Evolutionary conservation across 2,329 filamentous ascomycete species (phyloP).

Genomic region (Penicillium sp.): DNA sequence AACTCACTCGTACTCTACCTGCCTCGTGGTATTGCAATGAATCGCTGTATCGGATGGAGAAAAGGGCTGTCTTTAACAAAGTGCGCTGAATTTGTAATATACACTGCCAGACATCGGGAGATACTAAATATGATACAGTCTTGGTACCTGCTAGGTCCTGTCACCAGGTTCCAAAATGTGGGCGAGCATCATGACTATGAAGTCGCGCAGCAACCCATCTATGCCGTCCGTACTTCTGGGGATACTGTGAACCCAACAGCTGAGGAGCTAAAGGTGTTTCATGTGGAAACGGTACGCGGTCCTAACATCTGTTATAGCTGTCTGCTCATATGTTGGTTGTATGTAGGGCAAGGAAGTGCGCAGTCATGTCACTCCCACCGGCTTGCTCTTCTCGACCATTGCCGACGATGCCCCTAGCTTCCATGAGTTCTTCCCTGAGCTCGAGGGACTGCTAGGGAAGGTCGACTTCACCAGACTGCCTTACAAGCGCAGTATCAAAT

Average conservation of each 20-base stretch:
- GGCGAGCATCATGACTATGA: constrained; percentile 47
- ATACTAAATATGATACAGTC: constrained; percentile 32
- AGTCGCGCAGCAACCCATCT: constrained; percentile 46
- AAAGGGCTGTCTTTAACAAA: constrained; percentile 49
- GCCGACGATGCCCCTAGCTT: constrained; percentile 48
- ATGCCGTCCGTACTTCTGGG: constrained; percentile 36
- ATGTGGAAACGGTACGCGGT: constrained; percentile 30
- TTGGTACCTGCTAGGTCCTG: constrained; percentile 52
- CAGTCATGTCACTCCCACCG: constrained; percentile 47
- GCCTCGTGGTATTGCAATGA: constrained; percentile 51
- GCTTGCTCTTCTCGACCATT: constrained; percentile 51
- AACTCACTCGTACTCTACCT: constrained; percentile 44
- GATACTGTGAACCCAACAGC: constrained; percentile 24
- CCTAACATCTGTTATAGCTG: background rate
- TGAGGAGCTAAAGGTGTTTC: constrained; percentile 41
- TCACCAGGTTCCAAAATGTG: constrained; percentile 46
- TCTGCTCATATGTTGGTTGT: background rate
- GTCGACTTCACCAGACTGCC: constrained; percentile 54
- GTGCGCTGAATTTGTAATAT: constrained; percentile 19
- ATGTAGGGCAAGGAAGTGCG: constrained; percentile 26
- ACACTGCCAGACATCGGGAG: too few relatives aligned
- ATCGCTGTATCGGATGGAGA: constrained; percentile 49
- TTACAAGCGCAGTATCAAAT: constrained; percentile 51
- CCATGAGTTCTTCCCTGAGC: constrained; percentile 51
- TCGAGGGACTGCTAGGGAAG: constrained; percentile 46